Percentiles rank a stretch among this genome's conserved stretches.
phyloP scores from a whole-genome alignment of 2,329 filamentous ascomycete species.

The Clonostachys rhizophaga region DNA sequence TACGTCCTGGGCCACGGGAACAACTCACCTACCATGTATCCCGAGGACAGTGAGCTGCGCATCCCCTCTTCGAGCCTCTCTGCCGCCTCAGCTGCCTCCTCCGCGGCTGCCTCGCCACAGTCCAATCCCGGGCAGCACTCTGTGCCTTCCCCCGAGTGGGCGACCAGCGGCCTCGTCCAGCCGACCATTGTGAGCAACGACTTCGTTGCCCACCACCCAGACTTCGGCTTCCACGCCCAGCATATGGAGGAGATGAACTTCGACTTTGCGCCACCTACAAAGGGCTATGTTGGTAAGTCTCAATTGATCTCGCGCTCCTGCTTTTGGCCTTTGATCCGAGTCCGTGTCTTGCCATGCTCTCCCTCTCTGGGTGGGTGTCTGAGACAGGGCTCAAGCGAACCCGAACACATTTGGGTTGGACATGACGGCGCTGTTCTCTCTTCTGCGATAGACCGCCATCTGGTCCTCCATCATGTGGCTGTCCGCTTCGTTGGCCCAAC shows the following conservation, averaged over 20 bases:
- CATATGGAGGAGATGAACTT: constrained; percentile 47
- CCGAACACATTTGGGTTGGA: too few species aligned
- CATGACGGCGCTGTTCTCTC: too few species aligned
- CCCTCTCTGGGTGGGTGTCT: too few species aligned
- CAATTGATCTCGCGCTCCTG: constrained; percentile 2
- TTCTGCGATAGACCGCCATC: too few species aligned
- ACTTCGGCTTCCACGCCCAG: constrained; percentile 44
- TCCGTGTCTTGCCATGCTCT: too few species aligned
- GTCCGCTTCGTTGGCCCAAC: constrained; percentile 6
- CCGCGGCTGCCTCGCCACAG: constrained; percentile 63
- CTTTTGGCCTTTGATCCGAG: background rate
- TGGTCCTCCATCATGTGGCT: too few species aligned
- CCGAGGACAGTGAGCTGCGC: constrained; percentile 46
- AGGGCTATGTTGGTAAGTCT: constrained; percentile 55
- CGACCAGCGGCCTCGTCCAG: constrained; percentile 41
- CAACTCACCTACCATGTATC: constrained; percentile 41
- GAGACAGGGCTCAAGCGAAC: too few species aligned
- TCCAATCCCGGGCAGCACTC: constrained; percentile 53
- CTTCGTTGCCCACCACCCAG: constrained; percentile 47
- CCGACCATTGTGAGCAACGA: constrained; percentile 59
- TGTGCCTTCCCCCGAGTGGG: constrained; percentile 54
- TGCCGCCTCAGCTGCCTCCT: constrained; percentile 58
- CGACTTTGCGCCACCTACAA: constrained; percentile 38
- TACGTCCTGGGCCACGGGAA: constrained; percentile 37
- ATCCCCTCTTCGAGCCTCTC: constrained; percentile 54